Percentiles rank a stretch among this genome's conserved stretches.
Conservation (phyloP, 2,329 filamentous ascomycete species). For the Trichoderma hamatum region DNA sequence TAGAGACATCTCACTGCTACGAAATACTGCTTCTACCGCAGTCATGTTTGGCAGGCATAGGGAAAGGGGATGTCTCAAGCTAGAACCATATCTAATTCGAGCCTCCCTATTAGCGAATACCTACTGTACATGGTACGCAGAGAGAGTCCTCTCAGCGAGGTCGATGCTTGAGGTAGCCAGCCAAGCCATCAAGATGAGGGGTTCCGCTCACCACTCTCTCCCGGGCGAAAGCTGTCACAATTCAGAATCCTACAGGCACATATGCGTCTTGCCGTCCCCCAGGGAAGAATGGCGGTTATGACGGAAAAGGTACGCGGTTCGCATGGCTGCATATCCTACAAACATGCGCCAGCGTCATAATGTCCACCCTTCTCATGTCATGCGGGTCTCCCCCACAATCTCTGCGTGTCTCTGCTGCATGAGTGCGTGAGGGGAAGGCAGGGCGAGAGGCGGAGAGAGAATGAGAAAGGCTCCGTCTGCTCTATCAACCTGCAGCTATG, state of each 20-base stretch:
- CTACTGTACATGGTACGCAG: neutral
- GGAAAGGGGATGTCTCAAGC: neutral
- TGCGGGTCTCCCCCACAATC: conserved; percentile 25
- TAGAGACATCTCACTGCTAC: no score
- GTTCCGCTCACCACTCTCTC: neutral
- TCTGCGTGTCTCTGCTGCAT: conserved; percentile 15
- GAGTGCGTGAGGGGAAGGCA: conserved; percentile 17
- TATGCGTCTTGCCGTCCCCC: conserved; percentile 3
- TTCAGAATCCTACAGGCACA: neutral
- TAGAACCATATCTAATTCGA: neutral
- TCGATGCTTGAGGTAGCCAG: neutral
- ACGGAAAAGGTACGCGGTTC: conserved; percentile 21
- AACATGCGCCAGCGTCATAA: conserved; percentile 5
- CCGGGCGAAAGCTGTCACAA: neutral
- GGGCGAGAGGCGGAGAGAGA: conserved; percentile 10
- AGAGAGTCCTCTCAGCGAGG: neutral
- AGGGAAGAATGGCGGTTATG: conserved; percentile 2
- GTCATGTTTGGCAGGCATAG: no score
- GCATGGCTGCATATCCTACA: conserved; percentile 5
- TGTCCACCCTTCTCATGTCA: conserved; percentile 4
- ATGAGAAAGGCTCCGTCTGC: neutral
- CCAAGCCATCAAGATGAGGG: conserved; percentile 4
- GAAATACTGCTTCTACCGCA: no score
- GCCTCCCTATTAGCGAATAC: neutral
- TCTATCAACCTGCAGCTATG: neutral